A percentile compares a stretch with the other conserved stretches of the same genome.
phyloP scores from a whole-genome alignment of 2,329 filamentous ascomycete species.

The Sporothrix protearum region DNA sequence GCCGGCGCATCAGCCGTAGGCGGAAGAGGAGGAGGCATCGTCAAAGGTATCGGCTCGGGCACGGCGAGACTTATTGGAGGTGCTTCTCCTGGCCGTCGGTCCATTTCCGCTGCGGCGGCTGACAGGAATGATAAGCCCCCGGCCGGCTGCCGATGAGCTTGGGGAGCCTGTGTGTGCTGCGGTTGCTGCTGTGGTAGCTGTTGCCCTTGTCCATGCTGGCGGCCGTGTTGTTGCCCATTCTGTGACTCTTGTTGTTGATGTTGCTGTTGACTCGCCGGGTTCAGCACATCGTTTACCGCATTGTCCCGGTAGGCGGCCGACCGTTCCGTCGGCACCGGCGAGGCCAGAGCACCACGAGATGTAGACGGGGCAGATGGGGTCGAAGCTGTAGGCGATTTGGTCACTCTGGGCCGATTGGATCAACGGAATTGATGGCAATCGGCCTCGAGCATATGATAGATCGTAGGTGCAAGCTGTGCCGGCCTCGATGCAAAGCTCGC shows the following conservation, averaged over 20 bases:
- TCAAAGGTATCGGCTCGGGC: neutral
- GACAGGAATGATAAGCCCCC: conserved; percentile 13
- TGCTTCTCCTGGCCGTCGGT: conserved; percentile 1
- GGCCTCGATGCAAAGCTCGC: conserved; percentile 18
- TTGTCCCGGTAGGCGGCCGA: neutral
- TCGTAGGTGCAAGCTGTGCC: conserved; percentile 17
- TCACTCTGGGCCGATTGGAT: neutral
- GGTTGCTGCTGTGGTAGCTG: neutral
- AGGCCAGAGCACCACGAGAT: neutral
- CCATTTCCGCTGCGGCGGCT: conserved; percentile 9
- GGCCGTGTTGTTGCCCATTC: neutral
- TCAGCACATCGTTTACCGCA: neutral
- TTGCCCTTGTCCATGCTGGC: neutral
- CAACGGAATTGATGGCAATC: conserved; percentile 57
- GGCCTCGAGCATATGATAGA: conserved; percentile 29
- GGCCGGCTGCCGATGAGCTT: neutral
- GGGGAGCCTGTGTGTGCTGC: neutral
- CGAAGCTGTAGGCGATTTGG: neutral
- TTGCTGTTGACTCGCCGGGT: neutral
- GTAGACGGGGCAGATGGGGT: neutral
- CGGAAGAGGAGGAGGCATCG: neutral
- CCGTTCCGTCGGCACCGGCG: neutral
- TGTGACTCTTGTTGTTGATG: neutral
- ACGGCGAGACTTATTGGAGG: neutral
- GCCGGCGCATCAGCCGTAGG: neutral